phyloP scores from a whole-genome alignment of 202 grass and related monocot genomes.

The Panicum virgatum region DNA sequence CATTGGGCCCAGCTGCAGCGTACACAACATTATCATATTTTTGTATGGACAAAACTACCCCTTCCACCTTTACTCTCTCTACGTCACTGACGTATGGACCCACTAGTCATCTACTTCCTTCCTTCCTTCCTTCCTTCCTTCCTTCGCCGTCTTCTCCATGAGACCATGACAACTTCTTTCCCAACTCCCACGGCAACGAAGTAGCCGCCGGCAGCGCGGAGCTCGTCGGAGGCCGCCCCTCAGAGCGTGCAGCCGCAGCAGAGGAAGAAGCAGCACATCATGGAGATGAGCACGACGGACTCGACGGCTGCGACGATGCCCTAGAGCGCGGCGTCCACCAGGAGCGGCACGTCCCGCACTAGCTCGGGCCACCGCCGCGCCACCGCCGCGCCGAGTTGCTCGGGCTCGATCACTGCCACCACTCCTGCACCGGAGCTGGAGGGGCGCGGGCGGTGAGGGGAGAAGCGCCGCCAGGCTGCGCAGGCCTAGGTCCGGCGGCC shows the following conservation, averaged over 20 bases:
- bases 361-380: conserved; percentile 64
- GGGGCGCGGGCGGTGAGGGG: conserved; percentile 34
- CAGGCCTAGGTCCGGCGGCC: conserved; percentile 56
- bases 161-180: no score
- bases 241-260: conserved; percentile 81
- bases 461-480: conserved; percentile 49
- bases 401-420: conserved; percentile 37
- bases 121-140: no score
- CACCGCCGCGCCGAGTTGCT: conserved; percentile 36
- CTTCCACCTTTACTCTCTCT: no score
- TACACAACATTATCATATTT: no score
- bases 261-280: conserved; percentile 90
- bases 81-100: no score
- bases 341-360: conserved; percentile 53
- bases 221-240: neutral
- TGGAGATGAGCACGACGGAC: conserved; percentile 74
- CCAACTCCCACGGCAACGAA: no score
- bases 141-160: no score
- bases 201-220: neutral
- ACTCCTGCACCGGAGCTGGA: conserved; percentile 22
- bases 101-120: no score
- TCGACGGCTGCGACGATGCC: conserved; percentile 74
- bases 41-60: no score
- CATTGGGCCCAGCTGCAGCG: no score
- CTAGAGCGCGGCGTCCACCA: conserved; percentile 72